Percentiles rank a stretch among this genome's conserved stretches.
Conservation (phyloP, 345 rosid species). For the Linum trigynum region DNA sequence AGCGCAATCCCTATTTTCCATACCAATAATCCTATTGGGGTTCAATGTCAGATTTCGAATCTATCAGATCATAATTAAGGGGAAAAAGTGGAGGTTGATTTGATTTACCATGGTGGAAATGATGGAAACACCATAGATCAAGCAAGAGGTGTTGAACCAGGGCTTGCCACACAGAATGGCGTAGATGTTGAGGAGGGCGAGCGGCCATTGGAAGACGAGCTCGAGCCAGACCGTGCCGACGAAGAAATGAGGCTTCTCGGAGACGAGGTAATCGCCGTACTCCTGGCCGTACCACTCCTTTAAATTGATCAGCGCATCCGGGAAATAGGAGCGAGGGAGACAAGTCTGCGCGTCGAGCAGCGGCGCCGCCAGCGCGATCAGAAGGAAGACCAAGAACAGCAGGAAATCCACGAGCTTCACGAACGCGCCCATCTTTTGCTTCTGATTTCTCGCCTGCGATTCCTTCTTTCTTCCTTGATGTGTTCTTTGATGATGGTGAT, state of each 20-base stretch:
- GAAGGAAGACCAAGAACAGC: constrained; percentile 46
- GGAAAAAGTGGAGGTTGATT: not conserved
- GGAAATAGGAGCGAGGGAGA: constrained; percentile 40
- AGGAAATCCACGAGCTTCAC: constrained; percentile 44
- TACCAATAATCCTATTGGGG: not conserved
- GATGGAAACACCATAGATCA: constrained; percentile 58
- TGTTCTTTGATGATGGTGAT: too few species aligned
- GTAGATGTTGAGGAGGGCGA: constrained; percentile 41
- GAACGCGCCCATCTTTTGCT: constrained; percentile 37
- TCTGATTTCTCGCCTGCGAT: not conserved
- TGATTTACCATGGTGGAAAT: constrained; percentile 53
- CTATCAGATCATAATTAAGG: not conserved
- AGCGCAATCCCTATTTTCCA: not conserved
- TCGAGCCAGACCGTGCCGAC: constrained; percentile 63
- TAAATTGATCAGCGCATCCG: constrained; percentile 43
- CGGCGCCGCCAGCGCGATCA: constrained; percentile 49
- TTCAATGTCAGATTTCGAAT: not conserved
- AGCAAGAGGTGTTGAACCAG: constrained; percentile 67
- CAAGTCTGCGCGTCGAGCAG: constrained; percentile 48
- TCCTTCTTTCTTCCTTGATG: not conserved
- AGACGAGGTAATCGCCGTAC: constrained; percentile 51
- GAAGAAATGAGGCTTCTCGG: constrained; percentile 70
- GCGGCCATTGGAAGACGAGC: constrained; percentile 71
- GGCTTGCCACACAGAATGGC: constrained; percentile 45
- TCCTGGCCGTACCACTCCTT: constrained; percentile 31